Evolutionary conservation across 2,329 filamentous ascomycete genomes (phyloP), one percentile per base, ranked within the genome.

Genomic region (Sclerotinia spermophila): DNA sequence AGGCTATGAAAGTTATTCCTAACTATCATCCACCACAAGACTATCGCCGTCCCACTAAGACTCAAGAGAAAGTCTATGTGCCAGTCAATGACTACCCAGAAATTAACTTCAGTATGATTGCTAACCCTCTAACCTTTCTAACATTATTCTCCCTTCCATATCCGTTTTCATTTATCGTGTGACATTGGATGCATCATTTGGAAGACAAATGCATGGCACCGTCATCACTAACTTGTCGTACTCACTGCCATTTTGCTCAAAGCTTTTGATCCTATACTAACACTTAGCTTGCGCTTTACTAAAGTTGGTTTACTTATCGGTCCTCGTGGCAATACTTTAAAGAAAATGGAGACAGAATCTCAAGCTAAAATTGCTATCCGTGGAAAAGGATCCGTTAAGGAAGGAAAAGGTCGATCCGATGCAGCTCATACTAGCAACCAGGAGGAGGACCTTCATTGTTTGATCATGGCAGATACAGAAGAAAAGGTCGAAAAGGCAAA

Each of bases 81-180:
- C 96, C 96, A 82, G 96, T 99, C 86, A 99, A 99, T 89, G 96
- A 99, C 84, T 99, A 99, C 83, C 96, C 96, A 87, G 96, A 99
- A 84, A 98, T 99, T 90, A 99, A 99, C 91, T 99, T 99, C 93
- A 99, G 96, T 99, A 97, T 95, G 95, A 95, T 96, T 94, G 91
- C 94, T 97, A 97, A 97, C 93, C 94, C 93, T 94, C 89, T 90
- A 91, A 92, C 89, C 85, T 82, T 86, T 87, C 89, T 92, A 90
- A 92, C 83, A 80, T 79, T 80, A 74, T 73, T 27, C 80, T 79
- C 45, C 56, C 44, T 35, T 53, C 40, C 59, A 42, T 53, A 35
- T 51, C 72, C 84, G 83, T 84, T 81, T 83, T 81, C 78, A 76
- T 80, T 78, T 76, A 72, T 56, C 79, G 77, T 81, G 79, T 82